A percentile compares a stretch with the other conserved stretches of the same genome.
phyloP scores from a whole-genome alignment of 495 filamentous ascomycete genomes.

The Penicillium bialowiezense region DNA sequence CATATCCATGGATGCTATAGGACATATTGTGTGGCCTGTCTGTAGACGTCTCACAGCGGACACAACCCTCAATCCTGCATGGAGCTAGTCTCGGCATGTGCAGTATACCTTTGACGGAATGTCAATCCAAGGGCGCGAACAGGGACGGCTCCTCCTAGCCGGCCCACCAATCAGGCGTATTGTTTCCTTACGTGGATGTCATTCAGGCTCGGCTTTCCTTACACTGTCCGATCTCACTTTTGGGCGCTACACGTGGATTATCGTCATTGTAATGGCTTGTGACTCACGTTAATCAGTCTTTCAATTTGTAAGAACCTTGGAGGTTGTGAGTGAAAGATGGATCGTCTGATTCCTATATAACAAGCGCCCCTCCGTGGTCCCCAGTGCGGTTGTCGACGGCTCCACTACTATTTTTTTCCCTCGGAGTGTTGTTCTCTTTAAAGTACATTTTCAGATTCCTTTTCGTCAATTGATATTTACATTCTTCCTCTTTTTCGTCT shows the following conservation, averaged over 20 bases:
- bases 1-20: no score
- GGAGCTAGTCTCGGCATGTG: no score
- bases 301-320: background rate
- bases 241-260: background rate
- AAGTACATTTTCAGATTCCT: background rate
- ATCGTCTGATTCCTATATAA: conserved; percentile 12
- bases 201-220: conserved; percentile 3
- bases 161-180: conserved; percentile 10
- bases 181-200: conserved; percentile 3
- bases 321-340: background rate
- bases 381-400: conserved; percentile 26
- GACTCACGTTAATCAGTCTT: background rate
- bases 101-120: no score
- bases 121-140: conserved; percentile 30
- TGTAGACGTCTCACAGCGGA: no score
- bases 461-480: background rate
- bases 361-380: conserved; percentile 7
- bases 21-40: no score
- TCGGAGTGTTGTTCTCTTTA: conserved; percentile 1
- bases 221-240: background rate
- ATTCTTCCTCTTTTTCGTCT: background rate
- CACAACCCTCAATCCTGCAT: no score
- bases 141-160: conserved; percentile 5
- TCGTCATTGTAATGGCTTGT: conserved; percentile 8
- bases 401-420: conserved; percentile 22